A percentile compares a stretch with the other conserved stretches of the same genome.
phyloP scores from a whole-genome alignment of 2,329 filamentous ascomycete species.

The Cordyceps cateniannulata region DNA sequence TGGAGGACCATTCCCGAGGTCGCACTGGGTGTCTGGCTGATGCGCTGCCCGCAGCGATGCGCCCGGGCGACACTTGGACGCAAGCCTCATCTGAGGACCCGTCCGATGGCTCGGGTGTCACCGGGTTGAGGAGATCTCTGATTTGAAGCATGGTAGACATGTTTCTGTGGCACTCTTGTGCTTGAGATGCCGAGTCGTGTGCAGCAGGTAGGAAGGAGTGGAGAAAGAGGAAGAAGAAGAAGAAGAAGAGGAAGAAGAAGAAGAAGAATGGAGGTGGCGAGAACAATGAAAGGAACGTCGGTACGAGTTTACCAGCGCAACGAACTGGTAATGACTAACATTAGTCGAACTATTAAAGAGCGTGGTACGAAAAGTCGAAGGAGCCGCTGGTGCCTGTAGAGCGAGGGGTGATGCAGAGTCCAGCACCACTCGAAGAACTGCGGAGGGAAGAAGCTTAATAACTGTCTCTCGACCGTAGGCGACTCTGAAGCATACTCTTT shows the following conservation, averaged over 20 bases:
- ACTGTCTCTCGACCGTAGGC: neutral
- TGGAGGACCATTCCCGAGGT: constrained; percentile 4
- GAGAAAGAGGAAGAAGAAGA: neutral
- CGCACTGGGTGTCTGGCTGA: neutral
- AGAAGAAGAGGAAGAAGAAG: neutral
- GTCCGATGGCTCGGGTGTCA: constrained; percentile 7
- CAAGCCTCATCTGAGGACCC: constrained; percentile 2
- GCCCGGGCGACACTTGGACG: neutral
- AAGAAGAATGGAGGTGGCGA: neutral
- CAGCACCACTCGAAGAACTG: neutral
- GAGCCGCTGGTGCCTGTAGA: neutral
- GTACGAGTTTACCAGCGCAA: neutral
- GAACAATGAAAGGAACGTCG: neutral
- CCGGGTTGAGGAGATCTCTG: constrained; percentile 9
- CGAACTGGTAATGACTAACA: neutral
- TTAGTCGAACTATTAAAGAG: neutral
- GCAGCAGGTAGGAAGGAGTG: neutral
- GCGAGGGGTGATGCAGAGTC: neutral
- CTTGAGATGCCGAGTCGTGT: neutral
- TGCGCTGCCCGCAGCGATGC: neutral
- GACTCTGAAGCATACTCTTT: neutral
- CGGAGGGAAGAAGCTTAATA: constrained; percentile 3
- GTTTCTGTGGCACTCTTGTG: neutral
- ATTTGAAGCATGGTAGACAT: constrained; percentile 10
- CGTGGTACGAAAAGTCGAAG: neutral